Conservation (phyloP, 2,329 filamentous ascomycete species). For the Aspergillus fructus region DNA sequence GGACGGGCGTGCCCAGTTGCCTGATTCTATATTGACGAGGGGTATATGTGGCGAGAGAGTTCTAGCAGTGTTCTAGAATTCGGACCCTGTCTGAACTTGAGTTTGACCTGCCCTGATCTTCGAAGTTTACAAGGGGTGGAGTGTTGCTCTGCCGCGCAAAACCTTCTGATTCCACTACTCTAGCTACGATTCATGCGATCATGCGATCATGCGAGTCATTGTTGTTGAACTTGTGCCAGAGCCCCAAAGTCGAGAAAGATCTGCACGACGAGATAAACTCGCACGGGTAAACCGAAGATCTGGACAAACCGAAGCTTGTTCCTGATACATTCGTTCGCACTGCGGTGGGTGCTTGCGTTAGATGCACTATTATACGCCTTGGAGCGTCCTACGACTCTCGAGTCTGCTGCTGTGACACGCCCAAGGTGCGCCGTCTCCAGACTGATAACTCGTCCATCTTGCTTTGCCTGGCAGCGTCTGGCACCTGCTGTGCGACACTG, state of each 20-base stretch:
- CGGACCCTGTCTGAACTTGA: neutral
- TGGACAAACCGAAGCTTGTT: too few relatives aligned
- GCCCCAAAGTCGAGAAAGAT: neutral
- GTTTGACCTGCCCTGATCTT: neutral
- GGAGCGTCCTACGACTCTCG: neutral
- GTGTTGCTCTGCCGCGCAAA: too few relatives aligned
- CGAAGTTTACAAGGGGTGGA: neutral
- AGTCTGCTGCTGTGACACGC: slow-evolving; percentile 3
- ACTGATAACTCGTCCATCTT: too few relatives aligned
- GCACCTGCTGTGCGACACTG: neutral
- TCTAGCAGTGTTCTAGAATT: neutral
- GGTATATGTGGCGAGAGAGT: neutral
- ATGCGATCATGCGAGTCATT: neutral
- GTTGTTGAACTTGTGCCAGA: neutral
- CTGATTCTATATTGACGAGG: neutral
- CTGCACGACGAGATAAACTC: slow-evolving; percentile 1
- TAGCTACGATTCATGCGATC: neutral
- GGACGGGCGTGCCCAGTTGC: neutral
- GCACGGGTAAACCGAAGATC: neutral
- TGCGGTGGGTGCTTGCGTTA: neutral
- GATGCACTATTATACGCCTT: too few relatives aligned
- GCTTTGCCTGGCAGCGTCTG: neutral
- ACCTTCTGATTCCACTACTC: too few relatives aligned
- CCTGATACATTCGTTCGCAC: too few relatives aligned
- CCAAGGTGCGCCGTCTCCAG: too few relatives aligned